Percentiles rank a stretch among this genome's conserved stretches.
Evolutionary conservation across 2,329 filamentous ascomycete genomes (phyloP).

Genomic region (Tetracladium maxilliforme): DNA sequence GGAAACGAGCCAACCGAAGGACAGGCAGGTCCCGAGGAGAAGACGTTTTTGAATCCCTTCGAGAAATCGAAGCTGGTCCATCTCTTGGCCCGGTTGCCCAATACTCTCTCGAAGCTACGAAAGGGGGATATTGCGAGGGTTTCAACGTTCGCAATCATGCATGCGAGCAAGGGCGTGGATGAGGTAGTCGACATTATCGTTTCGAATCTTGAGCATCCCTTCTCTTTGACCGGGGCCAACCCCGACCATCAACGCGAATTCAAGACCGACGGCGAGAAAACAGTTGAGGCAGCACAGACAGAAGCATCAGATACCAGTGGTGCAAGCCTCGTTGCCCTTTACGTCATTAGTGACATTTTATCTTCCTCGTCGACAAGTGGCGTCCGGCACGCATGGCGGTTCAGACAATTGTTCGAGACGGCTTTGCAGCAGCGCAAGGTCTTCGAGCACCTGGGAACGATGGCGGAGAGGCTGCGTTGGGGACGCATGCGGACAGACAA

Average conservation of each 20-base stretch:
- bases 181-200: constrained; percentile 87
- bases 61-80: constrained; percentile 76
- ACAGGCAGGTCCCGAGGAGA: constrained; percentile 30
- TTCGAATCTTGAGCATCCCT: constrained; percentile 64
- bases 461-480: constrained; percentile 51
- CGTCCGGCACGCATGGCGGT: constrained; percentile 54
- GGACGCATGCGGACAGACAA: constrained; percentile 51
- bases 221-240: constrained; percentile 59
- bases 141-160: constrained; percentile 77
- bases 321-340: constrained; percentile 67
- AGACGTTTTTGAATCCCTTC: constrained; percentile 63
- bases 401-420: constrained; percentile 48
- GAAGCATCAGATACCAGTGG: constrained; percentile 50
- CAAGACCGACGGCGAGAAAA: constrained; percentile 17
- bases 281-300: constrained; percentile 20
- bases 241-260: constrained; percentile 30
- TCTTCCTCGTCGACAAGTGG: constrained; percentile 47
- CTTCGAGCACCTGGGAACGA: constrained; percentile 47
- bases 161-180: constrained; percentile 71
- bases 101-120: constrained; percentile 55
- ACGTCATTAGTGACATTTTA: constrained; percentile 58
- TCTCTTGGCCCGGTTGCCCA: constrained; percentile 70
- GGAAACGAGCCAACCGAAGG: constrained; percentile 27
- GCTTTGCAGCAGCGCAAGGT: constrained; percentile 41
- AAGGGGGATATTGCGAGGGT: constrained; percentile 79